Conservation (phyloP, 169 alveolate species). For the Babesia caballi region DNA sequence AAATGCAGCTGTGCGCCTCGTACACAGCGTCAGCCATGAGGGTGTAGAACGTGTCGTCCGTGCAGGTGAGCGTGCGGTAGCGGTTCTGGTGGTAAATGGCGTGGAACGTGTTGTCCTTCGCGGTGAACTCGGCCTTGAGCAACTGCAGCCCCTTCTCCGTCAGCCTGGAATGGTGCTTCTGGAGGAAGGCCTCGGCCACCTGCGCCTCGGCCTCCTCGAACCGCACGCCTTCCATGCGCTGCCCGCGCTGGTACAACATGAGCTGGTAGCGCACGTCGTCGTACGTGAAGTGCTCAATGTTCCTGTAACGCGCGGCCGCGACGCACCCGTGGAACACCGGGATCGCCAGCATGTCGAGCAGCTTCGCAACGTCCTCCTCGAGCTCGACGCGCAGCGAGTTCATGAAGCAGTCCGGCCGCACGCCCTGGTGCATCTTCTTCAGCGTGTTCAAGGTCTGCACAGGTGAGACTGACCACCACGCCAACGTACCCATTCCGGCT, state of each 20-base stretch:
- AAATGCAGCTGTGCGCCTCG: slow-evolving; percentile 41
- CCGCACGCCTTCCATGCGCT: slow-evolving; percentile 14
- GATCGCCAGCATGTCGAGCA: slow-evolving; percentile 11
- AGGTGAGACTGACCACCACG: background rate
- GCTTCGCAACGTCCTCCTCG: slow-evolving; percentile 27
- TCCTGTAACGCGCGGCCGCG: slow-evolving; percentile 36
- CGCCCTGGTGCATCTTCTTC: slow-evolving; percentile 6
- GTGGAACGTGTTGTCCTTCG: background rate
- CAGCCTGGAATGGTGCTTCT: background rate
- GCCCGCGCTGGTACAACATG: slow-evolving; percentile 1
- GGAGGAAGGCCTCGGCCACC: background rate
- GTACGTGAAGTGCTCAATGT: slow-evolving; percentile 15
- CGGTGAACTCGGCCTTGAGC: background rate
- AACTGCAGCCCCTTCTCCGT: slow-evolving; percentile 18
- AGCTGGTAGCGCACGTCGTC: slow-evolving; percentile 32
- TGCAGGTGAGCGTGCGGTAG: slow-evolving; percentile 22
- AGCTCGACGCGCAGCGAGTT: slow-evolving; percentile 8
- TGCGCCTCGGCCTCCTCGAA: slow-evolving; percentile 4
- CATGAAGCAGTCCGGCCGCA: slow-evolving; percentile 2
- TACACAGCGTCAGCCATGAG: slow-evolving; percentile 52
- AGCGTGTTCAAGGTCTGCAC: slow-evolving; percentile 27
- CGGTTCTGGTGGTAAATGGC: slow-evolving; percentile 52
- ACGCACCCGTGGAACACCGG: slow-evolving; percentile 49
- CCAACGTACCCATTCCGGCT: slow-evolving; percentile 54
- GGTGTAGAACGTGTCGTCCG: slow-evolving; percentile 23